These are phyloP conservation scores for Torrubiellomyces zombiae DNA, from an alignment of 2,329 filamentous ascomycete species.

Conservation along the genomic window DNA sequence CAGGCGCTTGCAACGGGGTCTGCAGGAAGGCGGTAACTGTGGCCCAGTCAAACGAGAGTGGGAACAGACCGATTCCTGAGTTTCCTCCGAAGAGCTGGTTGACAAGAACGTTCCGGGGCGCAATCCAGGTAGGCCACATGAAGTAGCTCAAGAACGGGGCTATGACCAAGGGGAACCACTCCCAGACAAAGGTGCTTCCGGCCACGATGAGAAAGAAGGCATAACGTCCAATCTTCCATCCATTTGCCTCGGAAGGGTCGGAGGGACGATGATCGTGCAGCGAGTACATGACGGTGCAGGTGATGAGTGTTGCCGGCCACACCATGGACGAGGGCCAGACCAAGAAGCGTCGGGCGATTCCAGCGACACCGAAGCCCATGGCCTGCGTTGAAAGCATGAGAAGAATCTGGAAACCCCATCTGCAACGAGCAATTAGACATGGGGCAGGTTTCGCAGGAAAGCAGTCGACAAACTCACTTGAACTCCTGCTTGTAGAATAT, in stretches of 20 bases:
- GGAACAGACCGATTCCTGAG: conserved; percentile 43
- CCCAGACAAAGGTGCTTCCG: conserved; percentile 34
- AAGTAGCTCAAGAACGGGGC: conserved; percentile 42
- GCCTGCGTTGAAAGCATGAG: conserved; percentile 43
- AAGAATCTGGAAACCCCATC: conserved; percentile 38
- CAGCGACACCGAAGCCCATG: conserved; percentile 47
- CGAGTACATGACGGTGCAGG: conserved; percentile 44
- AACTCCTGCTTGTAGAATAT: conserved; percentile 35
- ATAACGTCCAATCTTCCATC: conserved; percentile 43
- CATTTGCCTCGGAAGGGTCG: conserved; percentile 32
- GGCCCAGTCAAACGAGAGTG: conserved; percentile 52
- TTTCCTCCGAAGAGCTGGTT: conserved; percentile 51
- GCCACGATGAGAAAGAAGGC: conserved; percentile 38
- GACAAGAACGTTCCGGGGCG: conserved; percentile 40
- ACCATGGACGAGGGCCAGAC: conserved; percentile 47
- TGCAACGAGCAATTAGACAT: conserved; percentile 10
- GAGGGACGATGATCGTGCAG: conserved; percentile 43
- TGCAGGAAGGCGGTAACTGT: conserved; percentile 38
- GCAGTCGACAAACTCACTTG: conserved; percentile 11
- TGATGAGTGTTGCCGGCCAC: conserved; percentile 45
- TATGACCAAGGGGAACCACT: conserved; percentile 42
- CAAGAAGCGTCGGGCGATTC: conserved; percentile 40
- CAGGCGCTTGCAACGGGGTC: conserved; percentile 42
- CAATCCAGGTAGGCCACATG: conserved; percentile 45
- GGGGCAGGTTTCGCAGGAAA: background rate